Base-by-base conservation (phyloP, 257 asterid genomes). In the Solanum ossicruentum region DNA sequence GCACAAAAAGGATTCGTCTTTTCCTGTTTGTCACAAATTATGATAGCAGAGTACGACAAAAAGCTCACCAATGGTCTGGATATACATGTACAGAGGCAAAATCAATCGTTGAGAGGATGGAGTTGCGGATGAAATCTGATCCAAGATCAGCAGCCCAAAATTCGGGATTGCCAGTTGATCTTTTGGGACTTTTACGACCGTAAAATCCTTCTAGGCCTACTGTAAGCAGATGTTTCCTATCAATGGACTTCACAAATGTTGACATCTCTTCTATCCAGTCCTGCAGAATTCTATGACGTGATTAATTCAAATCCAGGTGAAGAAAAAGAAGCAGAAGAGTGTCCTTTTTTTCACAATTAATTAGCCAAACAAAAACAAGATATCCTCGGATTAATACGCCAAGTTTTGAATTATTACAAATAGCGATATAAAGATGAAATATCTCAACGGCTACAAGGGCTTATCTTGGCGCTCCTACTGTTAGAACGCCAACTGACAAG, bases 251-350 rank as follows among this genome's bases (percentile, higher is more conserved):
- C 58, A 94, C 89, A 83, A 92, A 97, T 80, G 92, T 82, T 21
- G 99, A 95, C 99, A 97, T 97, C 85, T 97, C 99, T 92, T 93
- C 97, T 60, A 97, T 93, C 99, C 99, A 97, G 81, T 94, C 99
- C 99, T 97, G 94, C 89, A 95, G 58, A 77, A 85, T 87, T 86
- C 66, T 28, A 79, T 3, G 47, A 84, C 32, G 32, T 12, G 6
- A 87, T 83, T 82, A 75, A 66, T n/a, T 81, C 45, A 84, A 82
- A 43, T 18, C 70, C 83, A 54, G 10, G 1, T 13, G 71, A 21
- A 47, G 57, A 6, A 21, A 86, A 49, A 20, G 45, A 72, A 26
- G 56, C 26, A 32, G 83, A 39, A 58, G 23, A 43, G 56, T 71
- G 11, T 0, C 56, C 17, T 20, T 71, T 72, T 72, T 43, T 43